A percentile compares a stretch with the other conserved stretches of the same genome.
Conservation (phyloP, 305 asterid species). For the Fraxinus velutina region DNA sequence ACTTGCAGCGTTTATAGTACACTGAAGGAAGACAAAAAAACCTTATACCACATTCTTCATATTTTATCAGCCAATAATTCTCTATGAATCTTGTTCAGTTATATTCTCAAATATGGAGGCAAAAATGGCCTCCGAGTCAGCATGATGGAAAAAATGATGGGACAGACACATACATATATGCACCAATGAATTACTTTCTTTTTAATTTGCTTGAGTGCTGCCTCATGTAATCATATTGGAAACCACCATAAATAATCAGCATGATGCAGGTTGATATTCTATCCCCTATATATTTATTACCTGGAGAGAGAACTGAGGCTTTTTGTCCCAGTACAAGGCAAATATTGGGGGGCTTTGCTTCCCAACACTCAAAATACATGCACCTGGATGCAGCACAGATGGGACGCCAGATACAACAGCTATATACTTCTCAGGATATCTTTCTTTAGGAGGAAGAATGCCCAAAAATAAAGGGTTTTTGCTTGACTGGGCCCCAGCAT, state of each 20-base stretch:
- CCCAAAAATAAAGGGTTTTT: constrained; percentile 90
- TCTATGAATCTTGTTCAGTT: background rate
- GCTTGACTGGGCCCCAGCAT: constrained; percentile 77
- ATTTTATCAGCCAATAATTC: background rate
- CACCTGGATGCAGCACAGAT: constrained; percentile 86
- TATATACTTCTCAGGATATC: constrained; percentile 85
- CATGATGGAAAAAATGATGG: constrained; percentile 6
- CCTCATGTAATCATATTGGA: background rate
- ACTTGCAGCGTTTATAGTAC: background rate
- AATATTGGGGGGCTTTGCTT: constrained; percentile 80
- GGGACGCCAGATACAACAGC: constrained; percentile 79
- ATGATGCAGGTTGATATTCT: background rate
- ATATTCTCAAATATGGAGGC: background rate
- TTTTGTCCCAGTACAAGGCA: constrained; percentile 85
- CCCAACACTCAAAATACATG: constrained; percentile 82
- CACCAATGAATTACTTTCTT: background rate
- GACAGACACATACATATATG: background rate
- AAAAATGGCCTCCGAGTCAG: background rate
- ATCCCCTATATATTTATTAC: constrained; percentile 38
- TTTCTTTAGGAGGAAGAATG: constrained; percentile 81
- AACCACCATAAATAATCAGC: constrained; percentile 12
- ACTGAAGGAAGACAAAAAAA: background rate
- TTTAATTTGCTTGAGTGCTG: background rate
- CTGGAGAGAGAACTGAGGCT: constrained; percentile 89
- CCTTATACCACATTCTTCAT: background rate